Conservation (phyloP, 1,284 basidiomycete genomes). For the Ceratobasidium sp. region DNA sequence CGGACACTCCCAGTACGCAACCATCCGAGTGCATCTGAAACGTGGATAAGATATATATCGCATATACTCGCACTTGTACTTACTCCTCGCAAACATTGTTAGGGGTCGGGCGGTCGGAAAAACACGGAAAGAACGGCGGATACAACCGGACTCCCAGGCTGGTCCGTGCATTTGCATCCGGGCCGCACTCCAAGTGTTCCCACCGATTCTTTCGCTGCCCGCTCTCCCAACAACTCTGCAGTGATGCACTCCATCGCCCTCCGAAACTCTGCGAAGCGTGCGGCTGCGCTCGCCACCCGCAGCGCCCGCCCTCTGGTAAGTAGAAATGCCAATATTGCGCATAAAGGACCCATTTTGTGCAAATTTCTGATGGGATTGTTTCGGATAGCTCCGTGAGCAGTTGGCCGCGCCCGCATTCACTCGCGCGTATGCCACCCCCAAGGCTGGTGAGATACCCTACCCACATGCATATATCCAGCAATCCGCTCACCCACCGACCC, state of each 20-base stretch:
- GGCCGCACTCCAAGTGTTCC: conserved; percentile 50
- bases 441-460: conserved; percentile 59
- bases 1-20: conserved; percentile 17
- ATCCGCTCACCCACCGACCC: conserved; percentile 41
- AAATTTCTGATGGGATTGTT: conserved; percentile 37
- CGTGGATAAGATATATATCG: neutral
- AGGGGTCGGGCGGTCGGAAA: conserved; percentile 31
- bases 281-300: conserved; percentile 42
- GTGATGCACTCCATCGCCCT: conserved; percentile 89
- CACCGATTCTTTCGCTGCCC: conserved; percentile 50
- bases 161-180: conserved; percentile 45
- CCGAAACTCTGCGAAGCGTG: conserved; percentile 66
- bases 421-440: conserved; percentile 95
- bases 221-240: conserved; percentile 46
- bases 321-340: conserved; percentile 41
- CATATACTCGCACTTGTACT: neutral
- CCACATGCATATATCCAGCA: conserved; percentile 51
- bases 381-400: conserved; percentile 41
- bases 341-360: conserved; percentile 44
- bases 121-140: conserved; percentile 4
- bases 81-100: conserved; percentile 37
- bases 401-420: conserved; percentile 50
- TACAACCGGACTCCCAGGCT: conserved; percentile 35
- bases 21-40: conserved; percentile 1
- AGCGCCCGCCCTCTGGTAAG: conserved; percentile 65